Conservation (phyloP, 2,329 filamentous ascomycete species). For the Aspergillus novofumigatus region DNA sequence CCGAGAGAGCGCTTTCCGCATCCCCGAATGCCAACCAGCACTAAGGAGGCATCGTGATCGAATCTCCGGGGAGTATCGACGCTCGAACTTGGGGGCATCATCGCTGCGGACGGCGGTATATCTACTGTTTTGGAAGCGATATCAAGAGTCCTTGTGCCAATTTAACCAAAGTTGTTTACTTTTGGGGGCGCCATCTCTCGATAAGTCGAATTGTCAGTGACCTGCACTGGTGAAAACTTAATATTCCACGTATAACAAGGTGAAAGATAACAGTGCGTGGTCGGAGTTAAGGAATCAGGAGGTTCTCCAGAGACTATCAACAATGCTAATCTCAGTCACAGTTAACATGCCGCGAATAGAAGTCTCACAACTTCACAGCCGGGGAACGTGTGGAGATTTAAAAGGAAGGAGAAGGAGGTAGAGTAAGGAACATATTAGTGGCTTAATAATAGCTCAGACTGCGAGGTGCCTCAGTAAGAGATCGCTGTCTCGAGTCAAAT, state of each 20-base stretch:
- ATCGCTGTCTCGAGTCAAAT: background rate
- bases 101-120: background rate
- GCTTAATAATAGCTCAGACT: background rate
- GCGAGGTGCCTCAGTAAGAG: background rate
- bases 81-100: slow-evolving; percentile 10
- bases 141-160: background rate
- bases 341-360: no score
- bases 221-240: background rate
- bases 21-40: slow-evolving; percentile 42
- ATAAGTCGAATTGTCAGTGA: background rate
- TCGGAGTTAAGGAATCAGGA: background rate
- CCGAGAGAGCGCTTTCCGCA: slow-evolving; percentile 42
- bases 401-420: background rate
- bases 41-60: slow-evolving; percentile 37
- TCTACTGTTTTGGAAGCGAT: background rate
- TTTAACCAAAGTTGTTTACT: background rate
- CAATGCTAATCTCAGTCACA: background rate
- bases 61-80: slow-evolving; percentile 23
- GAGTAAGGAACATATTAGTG: background rate
- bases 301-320: background rate
- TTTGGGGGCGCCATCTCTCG: background rate
- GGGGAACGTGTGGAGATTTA: background rate
- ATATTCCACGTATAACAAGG: background rate
- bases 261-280: background rate
- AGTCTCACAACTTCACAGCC: no score